phyloP scores from a whole-genome alignment of 2,329 filamentous ascomycete genomes.

The Zasmidium angulare region DNA sequence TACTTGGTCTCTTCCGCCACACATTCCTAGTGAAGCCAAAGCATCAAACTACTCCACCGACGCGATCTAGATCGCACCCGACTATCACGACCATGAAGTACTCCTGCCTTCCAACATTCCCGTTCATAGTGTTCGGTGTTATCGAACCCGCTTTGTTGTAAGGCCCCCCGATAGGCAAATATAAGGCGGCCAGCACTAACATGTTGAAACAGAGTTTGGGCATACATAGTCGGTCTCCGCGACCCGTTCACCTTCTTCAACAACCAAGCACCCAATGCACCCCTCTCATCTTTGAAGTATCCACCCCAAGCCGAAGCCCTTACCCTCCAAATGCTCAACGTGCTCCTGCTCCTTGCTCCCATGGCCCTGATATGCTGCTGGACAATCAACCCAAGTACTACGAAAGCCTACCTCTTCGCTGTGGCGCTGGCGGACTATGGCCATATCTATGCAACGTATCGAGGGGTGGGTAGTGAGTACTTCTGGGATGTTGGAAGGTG shows the following conservation, averaged over 20 bases:
- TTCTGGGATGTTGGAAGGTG: conserved; percentile 15
- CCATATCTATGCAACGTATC: conserved; percentile 21
- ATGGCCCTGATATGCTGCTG: conserved; percentile 23
- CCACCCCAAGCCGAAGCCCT: conserved; percentile 17
- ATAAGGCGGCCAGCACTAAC: not conserved
- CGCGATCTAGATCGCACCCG: not conserved
- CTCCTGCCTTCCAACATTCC: conserved; percentile 15
- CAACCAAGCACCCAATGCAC: conserved; percentile 13
- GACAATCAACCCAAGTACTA: conserved; percentile 12
- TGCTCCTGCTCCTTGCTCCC: conserved; percentile 17
- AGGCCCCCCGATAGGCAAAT: not conserved
- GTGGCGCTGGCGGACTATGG: conserved; percentile 21
- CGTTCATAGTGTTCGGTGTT: conserved; percentile 20
- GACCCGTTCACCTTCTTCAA: conserved; percentile 16
- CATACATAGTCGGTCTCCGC: conserved; percentile 12
- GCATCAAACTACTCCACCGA: not conserved
- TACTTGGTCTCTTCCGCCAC: too few relatives aligned
- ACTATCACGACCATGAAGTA: conserved; percentile 3
- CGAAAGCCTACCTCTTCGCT: conserved; percentile 13
- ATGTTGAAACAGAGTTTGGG: conserved; percentile 8
- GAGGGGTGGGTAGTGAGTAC: conserved; percentile 10
- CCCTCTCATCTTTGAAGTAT: conserved; percentile 3
- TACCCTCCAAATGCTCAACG: conserved; percentile 16
- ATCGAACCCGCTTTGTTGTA: conserved; percentile 19
- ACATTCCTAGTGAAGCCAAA: not conserved